Percentiles rank a stretch among this genome's conserved stretches.
Conservation (phyloP, 805 yeast species). For the fission yeast (Schizosaccharomyces pombe) region DNA sequence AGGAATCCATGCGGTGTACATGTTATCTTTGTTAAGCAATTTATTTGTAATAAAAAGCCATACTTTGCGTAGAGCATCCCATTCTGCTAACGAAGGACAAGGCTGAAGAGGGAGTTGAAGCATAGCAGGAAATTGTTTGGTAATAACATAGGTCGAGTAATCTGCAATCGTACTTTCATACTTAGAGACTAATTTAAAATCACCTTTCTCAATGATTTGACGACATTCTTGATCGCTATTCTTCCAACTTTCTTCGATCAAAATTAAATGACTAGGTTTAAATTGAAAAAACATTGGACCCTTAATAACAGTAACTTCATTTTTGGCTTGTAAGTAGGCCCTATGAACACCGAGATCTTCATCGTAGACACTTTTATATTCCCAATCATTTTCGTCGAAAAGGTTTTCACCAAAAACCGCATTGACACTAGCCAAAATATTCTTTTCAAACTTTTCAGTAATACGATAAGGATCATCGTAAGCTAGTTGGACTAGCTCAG, state of each 20-base stretch:
- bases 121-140: not conserved
- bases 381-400: slow-evolving; percentile 8
- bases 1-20: slow-evolving; percentile 9
- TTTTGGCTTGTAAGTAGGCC: slow-evolving; percentile 9
- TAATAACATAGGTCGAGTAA: slow-evolving; percentile 7
- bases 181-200: not conserved
- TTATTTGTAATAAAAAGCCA: slow-evolving; percentile 9
- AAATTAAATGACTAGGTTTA: slow-evolving; percentile 7
- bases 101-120: not conserved
- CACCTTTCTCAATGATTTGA: slow-evolving; percentile 1
- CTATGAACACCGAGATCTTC: slow-evolving; percentile 9
- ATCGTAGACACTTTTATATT: slow-evolving; percentile 9
- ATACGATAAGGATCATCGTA: slow-evolving; percentile 10
- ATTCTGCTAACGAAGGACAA: slow-evolving; percentile 8
- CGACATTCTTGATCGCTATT: slow-evolving; percentile 7
- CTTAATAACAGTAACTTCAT: slow-evolving; percentile 4
- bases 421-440: slow-evolving; percentile 9
- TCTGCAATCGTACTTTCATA: slow-evolving; percentile 5
- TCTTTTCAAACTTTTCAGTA: slow-evolving; percentile 10
- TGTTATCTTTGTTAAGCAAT: slow-evolving; percentile 8
- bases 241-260: slow-evolving; percentile 10
- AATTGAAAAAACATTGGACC: not conserved
- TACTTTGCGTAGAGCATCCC: slow-evolving; percentile 9
- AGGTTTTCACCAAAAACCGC: slow-evolving; percentile 4
- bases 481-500: slow-evolving; percentile 8